These are phyloP conservation scores for Favolaschia claudopus DNA, from an alignment of 768 basidiomycete genomes.

Conservation along the genomic window DNA sequence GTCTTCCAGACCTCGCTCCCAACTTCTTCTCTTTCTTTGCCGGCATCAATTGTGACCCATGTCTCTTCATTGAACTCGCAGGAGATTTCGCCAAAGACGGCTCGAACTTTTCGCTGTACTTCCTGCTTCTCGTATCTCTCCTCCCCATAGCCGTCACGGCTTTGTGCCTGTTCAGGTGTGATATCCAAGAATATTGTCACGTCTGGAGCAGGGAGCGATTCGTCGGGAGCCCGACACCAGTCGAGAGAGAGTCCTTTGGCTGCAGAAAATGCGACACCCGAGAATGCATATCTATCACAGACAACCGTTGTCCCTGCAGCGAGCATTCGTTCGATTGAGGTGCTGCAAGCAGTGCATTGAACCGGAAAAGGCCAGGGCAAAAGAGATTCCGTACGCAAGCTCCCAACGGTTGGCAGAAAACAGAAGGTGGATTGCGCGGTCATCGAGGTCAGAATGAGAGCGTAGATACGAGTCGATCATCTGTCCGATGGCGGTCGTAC, in stretches of 20 bases:
- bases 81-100: constrained; percentile 7
- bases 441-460: constrained; percentile 86
- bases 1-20: constrained; percentile 12
- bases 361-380: background rate
- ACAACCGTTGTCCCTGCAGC: constrained; percentile 74
- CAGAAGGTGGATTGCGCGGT: constrained; percentile 89
- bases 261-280: constrained; percentile 89
- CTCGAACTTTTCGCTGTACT: constrained; percentile 54
- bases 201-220: constrained; percentile 90
- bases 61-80: background rate
- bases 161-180: constrained; percentile 68
- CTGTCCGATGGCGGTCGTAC: constrained; percentile 88
- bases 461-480: constrained; percentile 94
- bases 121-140: constrained; percentile 89
- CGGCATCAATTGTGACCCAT: constrained; percentile 18
- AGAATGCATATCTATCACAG: constrained; percentile 96
- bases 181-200: constrained; percentile 88
- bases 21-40: constrained; percentile 7
- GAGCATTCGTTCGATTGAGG: constrained; percentile 67
- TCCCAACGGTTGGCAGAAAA: constrained; percentile 99
- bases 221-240: constrained; percentile 89
- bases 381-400: constrained; percentile 82
- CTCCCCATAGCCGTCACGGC: constrained; percentile 82
- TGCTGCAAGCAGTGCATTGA: constrained; percentile 42
- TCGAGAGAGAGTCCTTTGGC: constrained; percentile 74